Evolutionary conservation across 306 rosid genomes (phyloP).

Genomic region (Ceratonia siliqua): DNA sequence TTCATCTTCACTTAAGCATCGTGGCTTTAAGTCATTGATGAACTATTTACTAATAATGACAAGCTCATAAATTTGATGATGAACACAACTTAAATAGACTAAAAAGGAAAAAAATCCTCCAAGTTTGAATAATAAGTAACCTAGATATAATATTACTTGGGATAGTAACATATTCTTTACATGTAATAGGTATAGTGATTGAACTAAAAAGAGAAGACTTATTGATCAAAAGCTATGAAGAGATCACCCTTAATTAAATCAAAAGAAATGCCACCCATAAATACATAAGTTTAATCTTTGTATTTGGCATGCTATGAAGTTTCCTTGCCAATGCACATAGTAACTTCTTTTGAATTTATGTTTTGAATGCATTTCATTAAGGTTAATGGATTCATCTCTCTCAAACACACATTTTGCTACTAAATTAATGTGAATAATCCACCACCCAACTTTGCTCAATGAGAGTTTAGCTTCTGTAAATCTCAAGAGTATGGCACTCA

Average conservation of each 20-base stretch:
- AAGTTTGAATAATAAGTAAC: not conserved
- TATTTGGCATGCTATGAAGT: constrained; percentile 94
- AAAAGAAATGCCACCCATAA: constrained; percentile 82
- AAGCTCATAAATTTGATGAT: not conserved
- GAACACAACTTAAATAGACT: not conserved
- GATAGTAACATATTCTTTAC: not conserved
- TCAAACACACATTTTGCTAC: not conserved
- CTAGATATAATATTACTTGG: not conserved
- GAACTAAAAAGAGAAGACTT: not conserved
- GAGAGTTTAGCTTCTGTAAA: not conserved
- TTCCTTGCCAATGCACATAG: constrained; percentile 68
- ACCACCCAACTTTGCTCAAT: not conserved
- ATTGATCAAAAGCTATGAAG: constrained; percentile 91
- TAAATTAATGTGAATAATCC: not conserved
- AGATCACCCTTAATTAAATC: constrained; percentile 97
- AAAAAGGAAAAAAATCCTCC: not conserved
- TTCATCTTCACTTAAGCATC: too few species aligned
- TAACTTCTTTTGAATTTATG: constrained; percentile 76
- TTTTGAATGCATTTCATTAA: constrained; percentile 83
- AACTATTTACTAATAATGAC: too few species aligned
- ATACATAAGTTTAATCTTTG: constrained; percentile 86
- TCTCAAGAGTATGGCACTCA: too few species aligned
- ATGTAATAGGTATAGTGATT: not conserved
- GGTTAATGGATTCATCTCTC: constrained; percentile 83
- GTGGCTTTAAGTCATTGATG: too few species aligned